Evolutionary conservation across 2,329 filamentous ascomycete species (phyloP), one percentile per base, ranked within the genome.

Genomic region (Pseudogymnoascus sp.): DNA sequence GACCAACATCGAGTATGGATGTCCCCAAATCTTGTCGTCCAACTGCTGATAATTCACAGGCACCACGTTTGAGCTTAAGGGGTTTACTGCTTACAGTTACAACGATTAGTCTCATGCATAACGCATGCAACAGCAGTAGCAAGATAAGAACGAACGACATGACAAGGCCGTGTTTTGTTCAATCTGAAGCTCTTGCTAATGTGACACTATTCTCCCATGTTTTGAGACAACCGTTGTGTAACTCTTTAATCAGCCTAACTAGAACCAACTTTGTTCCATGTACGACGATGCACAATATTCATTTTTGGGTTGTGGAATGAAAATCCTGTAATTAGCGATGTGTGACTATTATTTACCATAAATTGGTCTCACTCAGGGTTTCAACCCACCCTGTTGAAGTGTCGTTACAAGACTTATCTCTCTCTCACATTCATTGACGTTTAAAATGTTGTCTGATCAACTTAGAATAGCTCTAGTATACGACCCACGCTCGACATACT

Each of bases 11-110:
- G 23, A 49, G 65, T 65, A 58, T 61, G 60, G 62, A 2, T 6
- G 6, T 4, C 11, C 11, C 30, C 11, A n/a, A 9, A n/a, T 23
- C n/a, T 23, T 30, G 16, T 35, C 28, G n/a, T 42, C 39, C 11
- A 25, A 16, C 23, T 62, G 39, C 36, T 42, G 22, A 63, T 9
- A 22, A 14, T 38, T 4, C 14, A 25, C 14, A 65, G 64, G 38
- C 12, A 65, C 64, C 1, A 62, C 59, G 5, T 65, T 60, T 49
- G 38, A 52, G 11, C 52, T 64, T 16, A 61, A 61, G 11, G 60
- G 62, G n/a, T 59, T 65, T 41, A 60, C 62, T 19, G 61, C 60
- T 7, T 59, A 63, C 28, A 64, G 58, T 23, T 64, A 64, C 38
- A 64, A 64, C 7, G 42, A 30, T 49, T 49, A 49, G 23, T 16